phyloP scores from a whole-genome alignment of 75 land plant genomes.

The Larix kaempferi region DNA sequence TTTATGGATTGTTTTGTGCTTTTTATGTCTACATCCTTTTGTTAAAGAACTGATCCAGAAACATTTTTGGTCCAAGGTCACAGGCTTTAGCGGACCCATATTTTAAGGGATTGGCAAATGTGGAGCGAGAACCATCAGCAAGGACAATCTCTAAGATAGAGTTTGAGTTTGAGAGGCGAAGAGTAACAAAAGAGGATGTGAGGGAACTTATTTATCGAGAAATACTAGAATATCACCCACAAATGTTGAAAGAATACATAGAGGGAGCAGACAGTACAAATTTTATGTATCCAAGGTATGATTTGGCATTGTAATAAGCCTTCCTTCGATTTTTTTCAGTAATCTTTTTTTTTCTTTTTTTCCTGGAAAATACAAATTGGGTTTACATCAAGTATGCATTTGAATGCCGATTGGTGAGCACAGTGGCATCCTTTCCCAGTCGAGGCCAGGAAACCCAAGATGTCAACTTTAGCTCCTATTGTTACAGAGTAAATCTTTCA shows the following conservation, averaged over 20 bases:
- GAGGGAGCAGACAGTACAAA: conserved; percentile 76
- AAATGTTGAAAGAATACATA: conserved; percentile 76
- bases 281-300: conserved; percentile 95
- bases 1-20: not conserved
- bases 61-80: conserved; percentile 14
- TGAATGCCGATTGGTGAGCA: too few species aligned
- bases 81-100: conserved; percentile 98
- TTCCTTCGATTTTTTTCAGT: not conserved
- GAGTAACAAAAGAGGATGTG: conserved; percentile 90
- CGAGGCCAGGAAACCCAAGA: too few species aligned
- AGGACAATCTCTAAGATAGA: conserved; percentile 92
- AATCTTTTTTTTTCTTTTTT: not conserved
- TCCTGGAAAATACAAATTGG: too few species aligned
- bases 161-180: conserved; percentile 96
- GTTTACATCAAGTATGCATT: too few species aligned
- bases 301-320: not conserved
- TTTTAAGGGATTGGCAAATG: conserved; percentile 78
- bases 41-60: not conserved
- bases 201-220: conserved; percentile 90
- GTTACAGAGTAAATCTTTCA: too few species aligned
- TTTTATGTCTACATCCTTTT: not conserved
- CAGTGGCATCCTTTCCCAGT: too few species aligned
- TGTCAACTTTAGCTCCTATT: too few species aligned
- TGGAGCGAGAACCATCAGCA: conserved; percentile 93
- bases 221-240: conserved; percentile 91